Conservation (phyloP, 2,329 filamentous ascomycete genomes). For the Pyrenophora seminiperda region DNA sequence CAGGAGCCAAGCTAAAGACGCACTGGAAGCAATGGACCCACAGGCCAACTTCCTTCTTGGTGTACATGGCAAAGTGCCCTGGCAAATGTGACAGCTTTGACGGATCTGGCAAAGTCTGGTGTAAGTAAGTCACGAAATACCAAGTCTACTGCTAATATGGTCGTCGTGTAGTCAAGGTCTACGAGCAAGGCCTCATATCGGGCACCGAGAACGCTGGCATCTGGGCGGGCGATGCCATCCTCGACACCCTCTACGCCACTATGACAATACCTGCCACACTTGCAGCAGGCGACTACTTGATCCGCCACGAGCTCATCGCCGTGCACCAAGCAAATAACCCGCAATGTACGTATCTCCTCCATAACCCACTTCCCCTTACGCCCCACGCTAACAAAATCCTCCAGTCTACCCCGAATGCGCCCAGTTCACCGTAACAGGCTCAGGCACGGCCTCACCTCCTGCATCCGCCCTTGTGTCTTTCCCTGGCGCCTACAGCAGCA, state of each 20-base stretch:
- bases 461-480: slow-evolving; percentile 52
- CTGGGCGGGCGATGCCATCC: slow-evolving; percentile 57
- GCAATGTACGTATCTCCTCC: slow-evolving; percentile 43
- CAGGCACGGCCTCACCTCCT: slow-evolving; percentile 52
- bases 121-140: slow-evolving; percentile 5
- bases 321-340: slow-evolving; percentile 60
- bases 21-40: slow-evolving; percentile 64
- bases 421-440: slow-evolving; percentile 58
- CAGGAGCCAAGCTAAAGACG: slow-evolving; percentile 57
- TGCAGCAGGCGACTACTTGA: slow-evolving; percentile 60
- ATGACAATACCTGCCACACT: slow-evolving; percentile 56
- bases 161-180: slow-evolving; percentile 56
- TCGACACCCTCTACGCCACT: slow-evolving; percentile 55
- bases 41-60: slow-evolving; percentile 60
- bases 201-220: slow-evolving; percentile 52
- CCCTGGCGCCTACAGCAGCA: slow-evolving; percentile 47
- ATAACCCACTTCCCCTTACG: neutral
- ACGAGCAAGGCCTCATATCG: slow-evolving; percentile 58
- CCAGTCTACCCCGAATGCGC: slow-evolving; percentile 63
- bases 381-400: slow-evolving; percentile 7
- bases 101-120: slow-evolving; percentile 58
- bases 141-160: slow-evolving; percentile 25
- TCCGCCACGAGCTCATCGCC: slow-evolving; percentile 63
- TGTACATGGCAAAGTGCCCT: slow-evolving; percentile 59
- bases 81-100: slow-evolving; percentile 55